phyloP scores from a whole-genome alignment of 257 asterid species.

The Penstemon eatonii region DNA sequence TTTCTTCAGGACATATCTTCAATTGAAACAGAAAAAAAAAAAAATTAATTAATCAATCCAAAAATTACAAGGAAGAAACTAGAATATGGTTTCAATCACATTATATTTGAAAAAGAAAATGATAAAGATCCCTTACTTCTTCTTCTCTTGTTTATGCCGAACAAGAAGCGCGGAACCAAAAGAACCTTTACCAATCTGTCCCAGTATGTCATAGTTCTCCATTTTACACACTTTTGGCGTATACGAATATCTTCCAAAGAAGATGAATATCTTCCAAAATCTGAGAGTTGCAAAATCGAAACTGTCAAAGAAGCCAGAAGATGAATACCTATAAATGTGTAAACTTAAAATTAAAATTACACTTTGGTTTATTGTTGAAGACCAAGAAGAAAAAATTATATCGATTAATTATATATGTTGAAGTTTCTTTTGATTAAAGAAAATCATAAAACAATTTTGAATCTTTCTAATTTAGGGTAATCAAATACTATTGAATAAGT shows the following conservation, averaged over 20 bases:
- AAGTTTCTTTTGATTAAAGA: conserved; percentile 26
- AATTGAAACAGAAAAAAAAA: conserved; percentile 24
- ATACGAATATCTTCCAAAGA: background rate
- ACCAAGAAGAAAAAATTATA: conserved; percentile 6
- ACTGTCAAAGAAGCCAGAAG: conserved; percentile 23
- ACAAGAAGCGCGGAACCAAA: conserved; percentile 97
- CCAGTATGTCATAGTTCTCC: conserved; percentile 87
- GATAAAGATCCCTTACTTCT: conserved; percentile 59
- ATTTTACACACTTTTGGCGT: conserved; percentile 34
- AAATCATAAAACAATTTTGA: conserved; percentile 13
- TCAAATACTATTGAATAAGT: conserved; percentile 16
- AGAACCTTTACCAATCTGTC: conserved; percentile 97
- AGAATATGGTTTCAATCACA: background rate
- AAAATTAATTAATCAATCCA: conserved; percentile 4
- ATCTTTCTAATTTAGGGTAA: conserved; percentile 12
- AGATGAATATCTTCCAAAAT: conserved; percentile 21
- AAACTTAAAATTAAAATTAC: conserved; percentile 19
- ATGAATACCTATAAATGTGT: background rate
- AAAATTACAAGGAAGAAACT: conserved; percentile 6
- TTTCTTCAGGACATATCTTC: conserved; percentile 95
- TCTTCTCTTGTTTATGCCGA: conserved; percentile 88
- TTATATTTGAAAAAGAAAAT: background rate
- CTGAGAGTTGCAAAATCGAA: conserved; percentile 13
- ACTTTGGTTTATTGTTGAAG: background rate
- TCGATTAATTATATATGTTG: background rate